phyloP scores from a whole-genome alignment of 2,329 filamentous ascomycete genomes.

The Verticillium klebahnii region DNA sequence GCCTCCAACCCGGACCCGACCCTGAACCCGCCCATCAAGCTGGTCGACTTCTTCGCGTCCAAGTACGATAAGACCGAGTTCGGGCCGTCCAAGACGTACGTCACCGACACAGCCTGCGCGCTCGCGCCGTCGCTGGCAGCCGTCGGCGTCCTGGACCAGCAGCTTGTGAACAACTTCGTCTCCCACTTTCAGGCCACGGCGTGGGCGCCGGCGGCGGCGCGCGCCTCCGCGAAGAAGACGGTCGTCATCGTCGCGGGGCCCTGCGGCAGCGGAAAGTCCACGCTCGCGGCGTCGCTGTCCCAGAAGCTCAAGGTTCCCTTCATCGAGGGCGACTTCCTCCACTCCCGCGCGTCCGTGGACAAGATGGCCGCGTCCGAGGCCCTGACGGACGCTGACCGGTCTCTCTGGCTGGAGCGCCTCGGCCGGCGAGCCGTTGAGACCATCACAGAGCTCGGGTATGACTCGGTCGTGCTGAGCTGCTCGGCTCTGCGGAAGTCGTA shows the following conservation, averaged over 20 bases:
- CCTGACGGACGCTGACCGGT: constrained; percentile 26
- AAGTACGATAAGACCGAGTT: constrained; percentile 36
- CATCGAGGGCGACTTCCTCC: constrained; percentile 35
- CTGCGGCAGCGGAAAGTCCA: constrained; percentile 36
- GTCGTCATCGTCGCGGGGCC: constrained; percentile 31
- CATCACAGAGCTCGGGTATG: constrained; percentile 19
- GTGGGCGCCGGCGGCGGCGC: constrained; percentile 31
- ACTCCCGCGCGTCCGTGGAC: constrained; percentile 24
- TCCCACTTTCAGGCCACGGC: constrained; percentile 26
- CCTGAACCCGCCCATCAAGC: constrained; percentile 46
- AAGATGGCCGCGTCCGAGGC: constrained; percentile 24
- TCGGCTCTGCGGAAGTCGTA: constrained; percentile 30
- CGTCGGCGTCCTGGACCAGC: constrained; percentile 25
- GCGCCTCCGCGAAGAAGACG: constrained; percentile 22
- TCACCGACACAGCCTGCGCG: constrained; percentile 30
- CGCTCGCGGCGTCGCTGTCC: constrained; percentile 25
- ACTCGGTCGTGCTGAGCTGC: constrained; percentile 29
- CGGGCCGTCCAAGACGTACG: constrained; percentile 34
- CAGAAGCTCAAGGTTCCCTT: constrained; percentile 22
- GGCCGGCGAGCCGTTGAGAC: constrained; percentile 16
- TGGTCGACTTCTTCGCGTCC: constrained; percentile 44
- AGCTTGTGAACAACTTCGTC: constrained; percentile 32
- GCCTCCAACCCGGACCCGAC: constrained; percentile 37
- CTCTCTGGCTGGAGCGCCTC: constrained; percentile 24
- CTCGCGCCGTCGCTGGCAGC: constrained; percentile 39